Evolutionary conservation across 2,329 filamentous ascomycete species (phyloP).

Genomic region (Didymella pinodella): DNA sequence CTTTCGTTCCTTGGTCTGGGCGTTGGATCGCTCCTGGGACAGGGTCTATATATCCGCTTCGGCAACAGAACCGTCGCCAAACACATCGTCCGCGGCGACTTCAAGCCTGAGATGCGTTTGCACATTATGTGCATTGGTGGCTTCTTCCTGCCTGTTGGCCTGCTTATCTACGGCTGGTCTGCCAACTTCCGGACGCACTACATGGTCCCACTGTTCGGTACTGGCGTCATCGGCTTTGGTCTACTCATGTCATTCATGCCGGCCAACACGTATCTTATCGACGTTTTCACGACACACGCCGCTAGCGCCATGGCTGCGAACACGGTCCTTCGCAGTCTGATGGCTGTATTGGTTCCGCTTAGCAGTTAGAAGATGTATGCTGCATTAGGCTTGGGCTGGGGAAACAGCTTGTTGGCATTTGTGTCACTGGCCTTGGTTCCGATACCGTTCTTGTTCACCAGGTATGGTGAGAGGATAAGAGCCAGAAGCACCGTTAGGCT

Average conservation of each 20-base stretch:
- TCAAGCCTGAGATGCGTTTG: constrained; percentile 48
- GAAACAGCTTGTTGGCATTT: constrained; percentile 50
- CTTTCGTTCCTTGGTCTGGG: constrained; percentile 55
- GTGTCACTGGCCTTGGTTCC: constrained; percentile 41
- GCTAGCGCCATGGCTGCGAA: constrained; percentile 54
- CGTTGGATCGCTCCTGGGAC: constrained; percentile 51
- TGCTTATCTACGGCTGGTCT: constrained; percentile 52
- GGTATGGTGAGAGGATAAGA: constrained; percentile 45
- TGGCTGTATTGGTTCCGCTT: constrained; percentile 52
- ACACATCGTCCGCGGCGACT: constrained; percentile 43
- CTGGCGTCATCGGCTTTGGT: constrained; percentile 45
- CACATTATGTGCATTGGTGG: constrained; percentile 46
- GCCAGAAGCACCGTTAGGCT: constrained; percentile 38
- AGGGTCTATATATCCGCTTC: constrained; percentile 40
- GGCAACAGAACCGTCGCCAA: constrained; percentile 44
- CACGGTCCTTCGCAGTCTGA: constrained; percentile 50
- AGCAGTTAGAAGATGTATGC: constrained; percentile 52
- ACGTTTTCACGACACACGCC: constrained; percentile 53
- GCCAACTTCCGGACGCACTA: constrained; percentile 46
- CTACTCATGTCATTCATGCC: constrained; percentile 51
- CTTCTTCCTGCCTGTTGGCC: constrained; percentile 44
- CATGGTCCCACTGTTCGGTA: constrained; percentile 49
- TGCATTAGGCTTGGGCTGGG: constrained; percentile 52
- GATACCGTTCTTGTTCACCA: constrained; percentile 49
- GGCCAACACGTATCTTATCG: constrained; percentile 52